Evolutionary conservation across 179 eudicot species (phyloP), one percentile per base, ranked within the genome.

Genomic region (Beta lomatogona): DNA sequence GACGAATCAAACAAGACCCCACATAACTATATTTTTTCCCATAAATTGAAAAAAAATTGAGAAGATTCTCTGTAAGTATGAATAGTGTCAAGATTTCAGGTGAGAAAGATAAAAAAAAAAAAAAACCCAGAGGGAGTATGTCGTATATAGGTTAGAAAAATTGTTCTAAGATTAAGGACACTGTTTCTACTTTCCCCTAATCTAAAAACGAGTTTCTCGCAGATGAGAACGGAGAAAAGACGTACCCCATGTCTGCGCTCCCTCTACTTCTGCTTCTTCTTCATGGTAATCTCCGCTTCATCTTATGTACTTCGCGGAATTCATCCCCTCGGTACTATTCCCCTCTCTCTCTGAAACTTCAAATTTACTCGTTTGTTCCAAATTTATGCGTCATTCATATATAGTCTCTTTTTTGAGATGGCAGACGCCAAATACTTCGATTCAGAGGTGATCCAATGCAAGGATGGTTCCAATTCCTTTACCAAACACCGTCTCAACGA

Each of bases 401-500:
- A 4, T 4, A 63, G 19, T 10, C 19, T n/a, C 15, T 80, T 71
- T 9, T 25, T 69, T 48, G 21, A 12, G 3, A n/a, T 85, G 36
- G 46, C 88, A 93, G 97, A 92, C 79, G 83, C 80, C 76, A 90
- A 89, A 68, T 92, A 88, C 84, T 92, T 81, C 77, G 85, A 81
- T 18, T 44, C 89, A 16, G 88, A 87, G 78, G 74, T 89, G 78
- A 92, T 93, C 22, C 85, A 91, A 28, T 93, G 96, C 87, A 93
- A 91, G 81, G 97, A 93, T 67, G 92, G 91, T 41, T 92, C 91
- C 6, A 92, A 79, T 63, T 83, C 84, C 5, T 92, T 93, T 77
- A 68, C 86, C 13, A 88, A 84, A 85, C 87, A 92, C 36, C 94
- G 94, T 48, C 46, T 91, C 79, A 93, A 93, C 76, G 97, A 93